Evolutionary conservation across 306 rosid species (phyloP).

Genomic region (apple (Malus domestica)): ASM211411v1 NC_041805.1:4876501-4877000

Average conservation of each 20-base stretch:
- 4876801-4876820: neutral
- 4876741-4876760: too few relatives aligned
- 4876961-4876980: conserved; percentile 48
- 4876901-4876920: neutral
- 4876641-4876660: too few relatives aligned
- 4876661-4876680: too few relatives aligned
- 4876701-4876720: too few relatives aligned
- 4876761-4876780: too few relatives aligned
- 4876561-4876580: neutral
- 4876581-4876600: neutral
- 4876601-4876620: neutral
- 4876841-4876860: neutral
- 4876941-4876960: conserved; percentile 26
- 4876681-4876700: too few relatives aligned
- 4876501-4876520: neutral
- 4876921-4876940: conserved; percentile 25
- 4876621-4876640: neutral
- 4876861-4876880: neutral
- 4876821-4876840: neutral
- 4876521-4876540: too few relatives aligned
- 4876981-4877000: conserved; percentile 35
- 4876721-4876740: too few relatives aligned
- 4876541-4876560: too few relatives aligned
- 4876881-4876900: too few relatives aligned
- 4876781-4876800: too few relatives aligned